These are phyloP conservation scores for Nematodospora valgi DNA, from an alignment of 805 yeast species.

Conservation along the genomic window DNA sequence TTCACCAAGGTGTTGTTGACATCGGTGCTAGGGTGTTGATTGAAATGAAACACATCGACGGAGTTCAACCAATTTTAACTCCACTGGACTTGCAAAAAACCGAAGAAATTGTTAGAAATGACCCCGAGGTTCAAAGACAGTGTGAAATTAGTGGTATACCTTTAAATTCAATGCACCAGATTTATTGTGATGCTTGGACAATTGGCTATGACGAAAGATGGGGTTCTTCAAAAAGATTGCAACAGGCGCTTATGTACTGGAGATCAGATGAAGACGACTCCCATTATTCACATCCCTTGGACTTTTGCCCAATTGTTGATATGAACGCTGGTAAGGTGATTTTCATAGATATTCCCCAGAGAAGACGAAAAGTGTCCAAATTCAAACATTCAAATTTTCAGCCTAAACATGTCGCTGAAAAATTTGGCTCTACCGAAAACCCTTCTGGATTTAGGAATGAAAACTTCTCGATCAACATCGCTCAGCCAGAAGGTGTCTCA, in stretches of 20 bases:
- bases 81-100: conserved; percentile 61
- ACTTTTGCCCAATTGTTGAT: conserved; percentile 80
- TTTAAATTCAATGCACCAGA: conserved; percentile 53
- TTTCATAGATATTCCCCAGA: conserved; percentile 69
- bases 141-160: conserved; percentile 70
- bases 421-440: conserved; percentile 48
- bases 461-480: conserved; percentile 62
- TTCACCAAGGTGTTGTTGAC: conserved; percentile 70
- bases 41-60: conserved; percentile 47
- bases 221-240: conserved; percentile 72
- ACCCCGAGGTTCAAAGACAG: conserved; percentile 70
- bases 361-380: conserved; percentile 69
- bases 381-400: conserved; percentile 68
- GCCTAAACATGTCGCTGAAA: conserved; percentile 58
- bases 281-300: conserved; percentile 71
- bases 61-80: conserved; percentile 73
- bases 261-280: conserved; percentile 75
- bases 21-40: conserved; percentile 46
- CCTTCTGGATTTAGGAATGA: conserved; percentile 56
- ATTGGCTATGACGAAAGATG: conserved; percentile 74
- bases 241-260: conserved; percentile 79
- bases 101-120: conserved; percentile 64
- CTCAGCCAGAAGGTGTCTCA: conserved; percentile 82
- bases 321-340: conserved; percentile 66
- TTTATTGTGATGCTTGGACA: conserved; percentile 68